Conservation (phyloP, 805 yeast species). For the Cyberlindnera mycetangii region DNA sequence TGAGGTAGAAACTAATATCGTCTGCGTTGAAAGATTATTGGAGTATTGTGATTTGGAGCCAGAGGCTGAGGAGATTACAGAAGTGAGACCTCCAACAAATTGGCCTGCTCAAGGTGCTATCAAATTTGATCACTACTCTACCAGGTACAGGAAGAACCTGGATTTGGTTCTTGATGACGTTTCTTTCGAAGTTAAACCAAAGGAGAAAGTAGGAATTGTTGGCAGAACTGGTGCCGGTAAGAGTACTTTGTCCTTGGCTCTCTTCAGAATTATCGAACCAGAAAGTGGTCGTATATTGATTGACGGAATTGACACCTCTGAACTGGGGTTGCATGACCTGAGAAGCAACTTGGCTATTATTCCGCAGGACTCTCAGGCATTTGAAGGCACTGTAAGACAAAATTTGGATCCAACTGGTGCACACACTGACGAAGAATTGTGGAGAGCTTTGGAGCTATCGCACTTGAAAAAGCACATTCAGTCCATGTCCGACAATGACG, state of each 20-base stretch:
- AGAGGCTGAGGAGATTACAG: slow-evolving; percentile 80
- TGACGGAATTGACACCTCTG: slow-evolving; percentile 66
- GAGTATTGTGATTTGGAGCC: slow-evolving; percentile 74
- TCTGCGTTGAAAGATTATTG: slow-evolving; percentile 89
- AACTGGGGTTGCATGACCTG: slow-evolving; percentile 73
- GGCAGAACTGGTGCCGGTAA: slow-evolving; percentile 98
- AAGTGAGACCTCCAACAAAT: slow-evolving; percentile 58
- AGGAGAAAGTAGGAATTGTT: slow-evolving; percentile 90
- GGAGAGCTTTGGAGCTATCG: slow-evolving; percentile 76
- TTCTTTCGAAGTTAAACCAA: slow-evolving; percentile 57
- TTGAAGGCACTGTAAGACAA: slow-evolving; percentile 81
- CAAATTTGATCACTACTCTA: slow-evolving; percentile 65
- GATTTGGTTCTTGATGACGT: slow-evolving; percentile 75
- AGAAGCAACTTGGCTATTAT: slow-evolving; percentile 78
- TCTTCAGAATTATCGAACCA: slow-evolving; percentile 82
- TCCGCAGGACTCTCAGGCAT: slow-evolving; percentile 92
- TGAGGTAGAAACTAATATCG: slow-evolving; percentile 96
- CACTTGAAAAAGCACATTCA: slow-evolving; percentile 71
- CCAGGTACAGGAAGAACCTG: slow-evolving; percentile 80
- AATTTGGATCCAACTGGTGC: slow-evolving; percentile 82
- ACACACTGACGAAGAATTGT: slow-evolving; percentile 67
- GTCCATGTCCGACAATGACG: slow-evolving; percentile 49
- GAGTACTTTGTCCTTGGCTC: slow-evolving; percentile 77
- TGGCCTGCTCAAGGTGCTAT: slow-evolving; percentile 80
- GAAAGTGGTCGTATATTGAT: slow-evolving; percentile 64